Evolutionary conservation across 495 filamentous ascomycete species (phyloP), one percentile per base, ranked within the genome.

Genomic region (Astrothelium subdiscretum): DNA sequence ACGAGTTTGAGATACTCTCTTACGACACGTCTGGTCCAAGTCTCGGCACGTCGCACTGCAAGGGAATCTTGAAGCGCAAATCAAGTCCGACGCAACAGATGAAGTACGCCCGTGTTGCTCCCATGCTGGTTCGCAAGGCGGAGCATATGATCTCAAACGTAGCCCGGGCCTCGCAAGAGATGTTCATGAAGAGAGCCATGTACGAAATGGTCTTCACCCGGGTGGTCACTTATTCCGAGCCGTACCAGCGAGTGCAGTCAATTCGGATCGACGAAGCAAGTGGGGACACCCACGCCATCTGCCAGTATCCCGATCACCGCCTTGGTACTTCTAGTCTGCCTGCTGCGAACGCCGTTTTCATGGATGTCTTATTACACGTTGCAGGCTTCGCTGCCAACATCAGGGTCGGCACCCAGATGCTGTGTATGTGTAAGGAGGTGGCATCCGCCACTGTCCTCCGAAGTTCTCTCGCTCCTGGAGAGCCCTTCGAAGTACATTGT

Each of bases 191-290:
- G 4, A 54, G 48, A 54, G 48, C 48, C 24, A 54, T 54, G 48
- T 54, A 54, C 48, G 48, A 54, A 54, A 54, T 54, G 48, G 48
- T 54, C 48, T 54, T 54, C 48, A 54, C 48, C 24, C 48, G 48
- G 24, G 48, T 54, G 22, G 48, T 54, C 24, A 54, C 48, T 24
- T 54, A 54, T 54, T 54, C 48, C 24, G 48, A 54, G 48, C 48
- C 48, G 24, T 54, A 54, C 24, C 48, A 54, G 48, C 48, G 48
- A 29, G 48, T 54, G 15, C 48, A 54, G 48, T 54, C 48, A 0
- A 54, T 54, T 29, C 24, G 48, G 48, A 54, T 54, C 48, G 48
- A 54, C 15, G 48, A 24, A 54, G 4, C 48, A 29, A 54, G 48
- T 54, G 48, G 48, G 24, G 48, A 54, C 48, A 54, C 48, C 48